Evolutionary conservation across 2,329 filamentous ascomycete species (phyloP), one percentile per base, ranked within the genome.

Genomic region (Colletotrichum sp.): DNA sequence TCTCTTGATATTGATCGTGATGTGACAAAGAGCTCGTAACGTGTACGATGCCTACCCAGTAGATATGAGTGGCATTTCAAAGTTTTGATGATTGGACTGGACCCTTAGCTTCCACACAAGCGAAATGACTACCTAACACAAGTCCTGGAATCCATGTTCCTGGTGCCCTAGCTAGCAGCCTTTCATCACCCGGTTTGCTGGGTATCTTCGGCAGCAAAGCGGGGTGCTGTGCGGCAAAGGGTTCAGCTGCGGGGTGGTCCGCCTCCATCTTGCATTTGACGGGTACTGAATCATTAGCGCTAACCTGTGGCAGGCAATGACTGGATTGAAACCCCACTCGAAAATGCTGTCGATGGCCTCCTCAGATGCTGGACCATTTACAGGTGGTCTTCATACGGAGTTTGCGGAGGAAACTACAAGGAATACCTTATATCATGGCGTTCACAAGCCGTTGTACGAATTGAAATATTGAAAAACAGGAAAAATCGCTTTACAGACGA

Each of bases 261-360:
- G 5, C n/a, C 30, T 44, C 21, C 32, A 18, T 21, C 13, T 24
- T 64, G 60, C 32, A 26, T 26, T 16, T 16, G 15, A 57, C 69
- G 60, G 69, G 60, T 57, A 75, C 71, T 77, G 75, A 77, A 71
- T 77, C 75, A 77, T 77, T 77, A 75, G 75, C 67, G 60, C 21
- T 16, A 67, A 30, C 13, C 49, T 26, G 36, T 68, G 62, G 62
- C 34, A 64, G 34, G 7, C 30, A 21, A 21, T 21, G 62, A 36
- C 12, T 18, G 21, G 34, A 28, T 64, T 15, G 26, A 30, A n/a
- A n/a, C 30, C 59, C 28, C 24, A 52, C 44, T 52, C 2, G 10
- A 13, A 2, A 6, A 13, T 52, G n/a, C 12, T 8, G 12, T 52
- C 12, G n/a, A 13, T 21, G 44, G 2, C n/a, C 5, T 52, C 44